Percentiles rank a stretch among this genome's conserved stretches.
These are phyloP conservation scores for Rosa persica DNA, from an alignment of 306 rosid genomes.

Conservation along the genomic window DNA sequence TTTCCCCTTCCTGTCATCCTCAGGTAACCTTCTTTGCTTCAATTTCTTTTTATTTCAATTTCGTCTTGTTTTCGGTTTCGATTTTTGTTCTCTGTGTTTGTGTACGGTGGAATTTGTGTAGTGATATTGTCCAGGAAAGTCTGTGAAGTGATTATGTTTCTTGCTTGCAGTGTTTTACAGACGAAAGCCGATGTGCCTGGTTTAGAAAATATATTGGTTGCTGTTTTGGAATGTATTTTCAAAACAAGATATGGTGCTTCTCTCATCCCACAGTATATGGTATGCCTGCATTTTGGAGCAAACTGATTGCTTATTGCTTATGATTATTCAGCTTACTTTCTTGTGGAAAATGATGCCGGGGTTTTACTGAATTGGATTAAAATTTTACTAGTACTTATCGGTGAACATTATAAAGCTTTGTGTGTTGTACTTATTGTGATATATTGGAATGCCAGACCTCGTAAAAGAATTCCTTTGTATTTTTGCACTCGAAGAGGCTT, in stretches of 20 bases:
- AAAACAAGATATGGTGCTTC: slow-evolving; percentile 80
- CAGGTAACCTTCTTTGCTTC: slow-evolving; percentile 37
- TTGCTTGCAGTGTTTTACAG: slow-evolving; percentile 70
- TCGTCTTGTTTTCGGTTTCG: background rate
- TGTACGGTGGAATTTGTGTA: background rate
- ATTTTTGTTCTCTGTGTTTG: background rate
- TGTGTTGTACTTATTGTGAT: background rate
- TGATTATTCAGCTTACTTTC: background rate
- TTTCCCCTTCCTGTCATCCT: slow-evolving; percentile 74
- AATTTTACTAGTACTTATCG: background rate
- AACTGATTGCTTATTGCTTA: background rate
- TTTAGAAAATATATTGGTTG: slow-evolving; percentile 57
- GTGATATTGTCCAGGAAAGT: background rate
- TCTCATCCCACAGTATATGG: slow-evolving; percentile 78
- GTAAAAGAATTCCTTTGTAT: background rate
- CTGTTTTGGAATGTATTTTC: slow-evolving; percentile 78
- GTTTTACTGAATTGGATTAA: background rate
- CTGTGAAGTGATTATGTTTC: background rate
- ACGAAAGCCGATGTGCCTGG: slow-evolving; percentile 68
- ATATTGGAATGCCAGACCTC: background rate
- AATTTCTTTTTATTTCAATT: background rate
- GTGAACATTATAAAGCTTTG: background rate
- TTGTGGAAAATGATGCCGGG: background rate
- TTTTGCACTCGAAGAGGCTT: background rate
- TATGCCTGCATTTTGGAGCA: slow-evolving; percentile 26